Conservation (phyloP, 805 yeast species). For the Yarrowia bubula region DNA sequence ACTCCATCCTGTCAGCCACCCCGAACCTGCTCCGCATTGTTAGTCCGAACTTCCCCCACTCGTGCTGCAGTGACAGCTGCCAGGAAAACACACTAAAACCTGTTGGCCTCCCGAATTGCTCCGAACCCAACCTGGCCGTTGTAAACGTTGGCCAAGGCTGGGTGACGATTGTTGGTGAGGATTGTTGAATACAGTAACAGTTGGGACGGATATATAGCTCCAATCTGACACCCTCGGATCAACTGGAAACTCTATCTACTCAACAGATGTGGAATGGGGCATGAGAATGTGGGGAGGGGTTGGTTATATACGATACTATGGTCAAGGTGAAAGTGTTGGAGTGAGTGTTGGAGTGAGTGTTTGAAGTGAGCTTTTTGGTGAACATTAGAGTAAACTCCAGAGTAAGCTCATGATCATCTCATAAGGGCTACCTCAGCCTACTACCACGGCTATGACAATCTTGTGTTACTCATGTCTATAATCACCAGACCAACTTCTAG, state of each 20-base stretch:
- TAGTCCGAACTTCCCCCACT: constrained; percentile 7
- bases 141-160: no score
- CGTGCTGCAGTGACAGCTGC: neutral
- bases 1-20: no score
- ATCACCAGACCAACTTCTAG: no score
- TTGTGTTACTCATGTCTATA: no score
- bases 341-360: no score
- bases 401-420: no score
- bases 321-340: no score
- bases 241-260: constrained; percentile 1
- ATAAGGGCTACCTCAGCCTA: no score
- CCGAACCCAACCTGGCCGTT: neutral
- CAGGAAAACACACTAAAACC: neutral
- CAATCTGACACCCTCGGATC: neutral
- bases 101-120: neutral
- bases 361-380: no score
- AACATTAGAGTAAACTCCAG: no score
- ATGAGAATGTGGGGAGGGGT: neutral
- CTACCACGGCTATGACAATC: no score
- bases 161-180: neutral
- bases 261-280: neutral
- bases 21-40: neutral
- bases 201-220: no score
- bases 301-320: neutral
- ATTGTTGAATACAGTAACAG: neutral